Base-by-base conservation (phyloP, 768 basidiomycete species). In the Leccinum obscurum region DNA sequence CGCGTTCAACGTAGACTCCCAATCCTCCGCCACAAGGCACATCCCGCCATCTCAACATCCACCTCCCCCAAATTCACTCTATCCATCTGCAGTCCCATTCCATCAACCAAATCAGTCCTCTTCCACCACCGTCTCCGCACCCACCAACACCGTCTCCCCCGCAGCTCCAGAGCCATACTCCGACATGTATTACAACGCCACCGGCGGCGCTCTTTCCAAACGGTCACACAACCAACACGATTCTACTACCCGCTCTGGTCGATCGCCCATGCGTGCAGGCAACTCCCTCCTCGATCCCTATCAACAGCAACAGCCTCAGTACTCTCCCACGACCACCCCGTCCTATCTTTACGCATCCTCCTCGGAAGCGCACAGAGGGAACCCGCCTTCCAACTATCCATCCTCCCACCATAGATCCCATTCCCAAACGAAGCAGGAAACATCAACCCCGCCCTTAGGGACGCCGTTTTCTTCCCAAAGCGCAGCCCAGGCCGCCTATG, bases 221-320 rank as follows among this genome's bases (percentile, higher is more conserved):
- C 81, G 83, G 54, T 68, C 83, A 8, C 83, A 80, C 63, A 79
- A 82, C 17, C 79, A 78, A 46, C 85, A 83, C 66, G 86, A 86
- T 66, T 73, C 80, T 52, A 77, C 82, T 51, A 74, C 77, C 64
- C 83, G 81, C 58, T 59, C 73, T 37, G 78, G 80, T 56, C 83
- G 87, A 63, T 90, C 89, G 20, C 89, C 90, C 49, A 80, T 88
- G 64, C 83, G 88, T 54, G 69, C 80, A 24, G 77, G 77, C 59
- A 83, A 82, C 64, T 69, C 79, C 56, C 78, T 87, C 50, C 78
- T 90, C 65, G 89, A 91, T 72, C 85, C 86, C 32, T 91, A 90
- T 71, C 80, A 86, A 57, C 87, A 84, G 60, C 89, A 84, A 61
- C 89, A 89, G 75, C 71, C 82, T 30, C 72, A 75, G 39, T 89